Base-by-base conservation (phyloP, 2,329 filamentous ascomycete genomes). In the Stromatinia cepivora region DNA sequence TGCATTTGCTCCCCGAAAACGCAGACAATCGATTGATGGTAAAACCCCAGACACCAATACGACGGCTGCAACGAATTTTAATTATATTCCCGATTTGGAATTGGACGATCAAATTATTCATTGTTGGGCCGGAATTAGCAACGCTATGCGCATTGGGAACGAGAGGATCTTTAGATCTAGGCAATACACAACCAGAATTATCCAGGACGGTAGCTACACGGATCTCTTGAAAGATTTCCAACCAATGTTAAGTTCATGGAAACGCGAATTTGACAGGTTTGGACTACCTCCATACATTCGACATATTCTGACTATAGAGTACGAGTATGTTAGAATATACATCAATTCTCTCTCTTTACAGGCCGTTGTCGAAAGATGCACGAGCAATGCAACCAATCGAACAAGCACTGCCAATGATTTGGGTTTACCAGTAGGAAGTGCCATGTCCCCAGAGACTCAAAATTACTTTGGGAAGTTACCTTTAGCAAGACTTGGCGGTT, bases 291-390 rank as follows among this genome's bases (percentile, higher is more conserved):
- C 82, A 31, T 90, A 86, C 72, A 89, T 88, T 73, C 82, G 86
- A 42, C 88, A 93, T 78, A 94, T 98, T 70, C 84, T 99, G 42
- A 90, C 88, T 10, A 97, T 98, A 73, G 95, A 99, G 81, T 97
- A 95, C 77, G 93, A 98, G 77, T 97, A 97, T 78, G 93, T 94
- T 36, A 88, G 94, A 76, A 91, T 97, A 64, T 98, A 98, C 78
- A 87, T 97, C 81, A 97, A 98, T 79, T 97, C 94, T 0, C 84
- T 99, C 2, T 94, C 94, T 2, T 83, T 99, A 2, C 95, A 99
- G 81, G 95, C 95, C 31, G 93, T 98, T 4, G 93, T 98, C 8
- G 94, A 97, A 80, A 88, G 94, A 71, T 97, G 92, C 80, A 94
- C 93, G 9, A 93, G 86, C 71, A 91, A 94, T 72, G 88, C 89